Base-by-base conservation (phyloP, 73 alveolate genomes). In the Paramecium bursaria region DNA sequence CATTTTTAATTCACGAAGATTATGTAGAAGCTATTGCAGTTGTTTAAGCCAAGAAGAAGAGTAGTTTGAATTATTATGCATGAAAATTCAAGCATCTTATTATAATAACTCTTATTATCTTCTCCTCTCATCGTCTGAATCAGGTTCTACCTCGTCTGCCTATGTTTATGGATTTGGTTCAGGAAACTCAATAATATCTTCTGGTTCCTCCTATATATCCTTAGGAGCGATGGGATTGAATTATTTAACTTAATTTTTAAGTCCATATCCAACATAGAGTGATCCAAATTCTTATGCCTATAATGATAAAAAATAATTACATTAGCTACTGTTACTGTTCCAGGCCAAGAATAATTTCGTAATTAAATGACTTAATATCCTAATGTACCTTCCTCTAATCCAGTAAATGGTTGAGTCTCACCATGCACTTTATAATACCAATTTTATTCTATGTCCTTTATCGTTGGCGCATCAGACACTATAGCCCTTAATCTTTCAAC, bases 1-100 rank as follows among this genome's bases (percentile, higher is more conserved):
- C 85, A 42, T 79, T 79, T 26, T 27, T 79, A 7, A 79, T 73
- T 79, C 89, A 79, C 42, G 89, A 79, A 44, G 89, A 79, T 79
- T 79, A 33, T n/a, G 85, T 79, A 4, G 89, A 79, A 42, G 89
- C 85, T 14, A 79, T 79, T 22, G 89, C 89, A 5, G 89, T 73
- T 4, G 89, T 79, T 5, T 53, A 79, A 55, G 89, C 89, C 39
- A 79, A 79, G 46, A 79, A 79, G 85, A 79, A 79, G 51, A 73
- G 76, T 53, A 79, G 76, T 53, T 54, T 79, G 46, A 73, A 79
- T 53, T 79, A 79, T 79, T 79, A 53, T 55, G 89, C 89, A 39
- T 79, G 89, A 79, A n/a, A n/a, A n/a, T n/a, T n/a, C n/a, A n/a
- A n/a, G n/a, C n/a, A n/a, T n/a, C n/a, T n/a, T n/a, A n/a, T n/a